Conservation (phyloP, 345 rosid genomes). For the Populus euphratica region DNA sequence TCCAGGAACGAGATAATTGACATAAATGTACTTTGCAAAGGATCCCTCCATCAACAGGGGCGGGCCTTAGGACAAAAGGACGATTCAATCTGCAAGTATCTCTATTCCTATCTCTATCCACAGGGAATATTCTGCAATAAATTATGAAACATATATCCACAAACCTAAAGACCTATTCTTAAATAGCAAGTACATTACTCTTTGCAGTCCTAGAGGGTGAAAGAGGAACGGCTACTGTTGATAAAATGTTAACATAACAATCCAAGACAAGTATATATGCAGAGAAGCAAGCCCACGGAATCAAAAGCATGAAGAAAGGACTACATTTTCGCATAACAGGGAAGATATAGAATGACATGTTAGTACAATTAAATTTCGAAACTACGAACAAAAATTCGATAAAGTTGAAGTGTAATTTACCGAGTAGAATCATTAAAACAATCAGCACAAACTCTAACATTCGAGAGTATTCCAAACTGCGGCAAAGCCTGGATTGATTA, state of each 20-base stretch:
- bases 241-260: too few relatives aligned
- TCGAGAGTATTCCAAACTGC: constrained; percentile 49
- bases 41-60: neutral
- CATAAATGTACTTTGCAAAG: too few relatives aligned
- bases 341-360: neutral
- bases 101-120: too few relatives aligned
- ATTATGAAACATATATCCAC: too few relatives aligned
- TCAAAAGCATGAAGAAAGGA: neutral
- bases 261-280: too few relatives aligned
- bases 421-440: constrained; percentile 48
- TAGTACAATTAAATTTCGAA: neutral
- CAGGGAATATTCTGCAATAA: too few relatives aligned
- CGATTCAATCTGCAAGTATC: neutral
- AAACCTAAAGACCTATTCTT: too few relatives aligned
- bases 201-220: too few relatives aligned
- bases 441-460: constrained; percentile 64
- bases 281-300: neutral
- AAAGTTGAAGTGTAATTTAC: constrained; percentile 27
- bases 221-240: too few relatives aligned
- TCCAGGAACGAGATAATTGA: too few relatives aligned
- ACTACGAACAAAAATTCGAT: neutral
- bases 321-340: neutral
- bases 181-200: too few relatives aligned
- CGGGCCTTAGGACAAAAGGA: too few relatives aligned
- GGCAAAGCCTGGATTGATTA: constrained; percentile 47